Base-by-base conservation (phyloP, 805 yeast genomes). In the Saccharomycopsis javanensis region DNA sequence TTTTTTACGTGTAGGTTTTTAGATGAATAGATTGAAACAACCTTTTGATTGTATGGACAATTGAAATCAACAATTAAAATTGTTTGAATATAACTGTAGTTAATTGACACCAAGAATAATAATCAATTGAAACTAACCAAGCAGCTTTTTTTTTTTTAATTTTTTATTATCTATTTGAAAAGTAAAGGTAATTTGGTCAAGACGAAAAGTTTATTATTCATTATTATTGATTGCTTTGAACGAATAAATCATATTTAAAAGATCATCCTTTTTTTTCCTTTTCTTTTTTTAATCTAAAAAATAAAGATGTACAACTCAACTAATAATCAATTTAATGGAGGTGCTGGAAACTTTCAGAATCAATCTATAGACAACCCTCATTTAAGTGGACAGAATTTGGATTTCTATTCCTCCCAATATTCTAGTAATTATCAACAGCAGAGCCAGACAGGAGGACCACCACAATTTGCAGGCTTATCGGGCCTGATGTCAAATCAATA, bases 401-500 rank as follows among this genome's bases (percentile, higher is more conserved):
- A 60, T 23, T 60, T 60, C 30, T 60, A 60, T 28, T 42, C 53
- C 15, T 51, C 57, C 4, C 60, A 55, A 45, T 59, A 59, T 31
- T 34, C 57, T 4, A 30, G 25, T 7, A 45, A 16, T 37, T 48
- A 13, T 11, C 56, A 20, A 27, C 51, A 30, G n/a, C 35, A 4
- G 33, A 28, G 8, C 5, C 18, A 20, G 8, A n/a, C 55, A 0
- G 53, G 55, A 5, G 61, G 60, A 10, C 59, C 60, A 5, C 60
- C 62, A 2, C 48, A 53, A 18, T 57, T 57, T 37, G 52, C 42
- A 11, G 53, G 57, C 50, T 34, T 60, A 15, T 46, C 58, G 3
- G 63, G 63, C 5, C 16, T 56, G n/a, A 60, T 60, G 60, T 59
- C 59, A n/a, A 60, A 58, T 46, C 63, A 60, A 57, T 60, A 60